Evolutionary conservation across 2,329 filamentous ascomycete genomes (phyloP).

Genomic region (Magnaporthiopsis rhizophila): DNA sequence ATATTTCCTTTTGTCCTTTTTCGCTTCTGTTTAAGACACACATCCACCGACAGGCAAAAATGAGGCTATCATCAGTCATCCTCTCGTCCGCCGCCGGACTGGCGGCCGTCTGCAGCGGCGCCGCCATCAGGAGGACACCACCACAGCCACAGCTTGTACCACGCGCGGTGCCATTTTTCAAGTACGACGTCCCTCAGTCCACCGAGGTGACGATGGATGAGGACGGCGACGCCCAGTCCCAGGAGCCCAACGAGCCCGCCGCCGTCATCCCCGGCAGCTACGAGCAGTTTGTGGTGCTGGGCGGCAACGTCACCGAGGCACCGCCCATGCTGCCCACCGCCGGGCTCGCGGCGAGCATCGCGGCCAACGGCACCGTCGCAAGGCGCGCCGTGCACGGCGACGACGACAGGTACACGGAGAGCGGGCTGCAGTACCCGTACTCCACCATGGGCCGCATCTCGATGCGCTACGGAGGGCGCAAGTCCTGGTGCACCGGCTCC

Average conservation of each 20-base stretch:
- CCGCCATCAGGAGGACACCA: neutral
- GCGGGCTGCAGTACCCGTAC: conserved; percentile 3
- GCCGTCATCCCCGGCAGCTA: neutral
- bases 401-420: conserved; percentile 1
- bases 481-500: conserved; percentile 1
- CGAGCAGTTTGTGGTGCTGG: neutral
- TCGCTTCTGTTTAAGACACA: neutral
- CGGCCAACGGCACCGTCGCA: neutral
- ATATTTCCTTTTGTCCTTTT: neutral
- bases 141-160: neutral
- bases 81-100: neutral
- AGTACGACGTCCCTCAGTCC: neutral
- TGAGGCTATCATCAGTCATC: neutral
- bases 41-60: neutral
- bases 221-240: neutral
- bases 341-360: neutral
- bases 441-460: neutral
- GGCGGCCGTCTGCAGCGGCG: neutral
- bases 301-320: conserved; percentile 3
- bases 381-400: neutral
- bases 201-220: neutral
- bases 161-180: too few species aligned
- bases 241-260: neutral
- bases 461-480: neutral
- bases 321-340: neutral